These are phyloP conservation scores for Venturia effusa DNA, from an alignment of 2,329 filamentous ascomycete species.

Conservation along the genomic window DNA sequence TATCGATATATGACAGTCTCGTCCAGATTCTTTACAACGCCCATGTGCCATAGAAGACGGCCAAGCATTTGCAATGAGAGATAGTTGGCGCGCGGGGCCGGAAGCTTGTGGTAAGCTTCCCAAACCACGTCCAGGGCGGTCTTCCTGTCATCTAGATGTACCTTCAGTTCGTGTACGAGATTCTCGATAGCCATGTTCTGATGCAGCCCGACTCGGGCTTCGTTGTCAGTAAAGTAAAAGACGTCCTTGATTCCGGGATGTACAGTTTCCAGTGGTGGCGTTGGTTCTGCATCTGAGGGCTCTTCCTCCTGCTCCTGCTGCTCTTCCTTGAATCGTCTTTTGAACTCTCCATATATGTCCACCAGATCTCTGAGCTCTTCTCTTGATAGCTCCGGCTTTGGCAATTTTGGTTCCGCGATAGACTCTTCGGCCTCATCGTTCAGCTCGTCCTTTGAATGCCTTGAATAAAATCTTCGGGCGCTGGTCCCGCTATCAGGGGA, in stretches of 20 bases:
- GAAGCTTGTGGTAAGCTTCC: slow-evolving; percentile 41
- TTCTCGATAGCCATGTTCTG: background rate
- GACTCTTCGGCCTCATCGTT: slow-evolving; percentile 9
- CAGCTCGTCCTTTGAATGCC: background rate
- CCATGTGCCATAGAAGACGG: slow-evolving; percentile 56
- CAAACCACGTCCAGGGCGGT: slow-evolving; percentile 40
- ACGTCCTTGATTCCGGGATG: slow-evolving; percentile 1
- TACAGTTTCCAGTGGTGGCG: background rate
- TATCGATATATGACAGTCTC: slow-evolving; percentile 59
- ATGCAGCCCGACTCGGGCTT: background rate
- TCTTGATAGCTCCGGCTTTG: slow-evolving; percentile 8
- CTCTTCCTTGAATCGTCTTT: background rate
- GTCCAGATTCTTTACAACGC: slow-evolving; percentile 47
- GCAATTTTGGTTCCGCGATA: background rate
- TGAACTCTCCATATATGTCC: slow-evolving; percentile 11
- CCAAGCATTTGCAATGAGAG: slow-evolving; percentile 45
- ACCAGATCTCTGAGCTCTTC: slow-evolving; percentile 7
- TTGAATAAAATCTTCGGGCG: slow-evolving; percentile 12
- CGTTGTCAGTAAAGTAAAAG: slow-evolving; percentile 1
- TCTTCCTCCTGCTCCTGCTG: slow-evolving; percentile 13
- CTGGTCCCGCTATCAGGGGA: background rate
- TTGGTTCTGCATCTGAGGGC: background rate
- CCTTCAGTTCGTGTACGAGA: background rate
- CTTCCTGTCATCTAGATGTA: background rate
- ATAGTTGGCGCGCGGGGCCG: slow-evolving; percentile 41